Conservation (phyloP, 2,329 filamentous ascomycete genomes). For the Botryosphaeria agaves region DNA sequence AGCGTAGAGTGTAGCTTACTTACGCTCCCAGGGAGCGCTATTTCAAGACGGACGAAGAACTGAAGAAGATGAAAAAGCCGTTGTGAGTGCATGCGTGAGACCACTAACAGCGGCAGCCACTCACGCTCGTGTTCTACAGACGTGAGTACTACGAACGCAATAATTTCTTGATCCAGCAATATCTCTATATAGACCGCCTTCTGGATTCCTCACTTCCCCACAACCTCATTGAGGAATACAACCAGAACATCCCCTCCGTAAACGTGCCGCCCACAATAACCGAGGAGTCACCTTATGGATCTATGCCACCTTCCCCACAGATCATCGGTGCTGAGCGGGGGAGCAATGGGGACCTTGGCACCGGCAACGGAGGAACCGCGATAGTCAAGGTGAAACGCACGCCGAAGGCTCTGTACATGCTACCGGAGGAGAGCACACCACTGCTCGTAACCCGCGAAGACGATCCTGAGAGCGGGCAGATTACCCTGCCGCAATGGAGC, state of each 20-base stretch:
- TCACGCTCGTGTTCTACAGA: conserved; percentile 17
- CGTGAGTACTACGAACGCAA: conserved; percentile 78
- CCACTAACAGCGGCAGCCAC: not conserved
- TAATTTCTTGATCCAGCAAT: conserved; percentile 79
- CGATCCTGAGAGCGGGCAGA: conserved; percentile 26
- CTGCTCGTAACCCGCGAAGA: conserved; percentile 35
- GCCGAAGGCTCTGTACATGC: conserved; percentile 71
- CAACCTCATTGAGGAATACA: conserved; percentile 80
- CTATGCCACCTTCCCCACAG: conserved; percentile 9
- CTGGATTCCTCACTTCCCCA: conserved; percentile 88
- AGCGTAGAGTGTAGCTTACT: conserved; percentile 2
- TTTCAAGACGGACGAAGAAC: conserved; percentile 63
- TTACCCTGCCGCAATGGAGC: conserved; percentile 52
- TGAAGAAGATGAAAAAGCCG: conserved; percentile 53
- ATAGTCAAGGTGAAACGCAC: conserved; percentile 50
- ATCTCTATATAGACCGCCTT: conserved; percentile 80
- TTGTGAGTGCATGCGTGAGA: conserved; percentile 31
- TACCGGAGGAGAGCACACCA: conserved; percentile 43
- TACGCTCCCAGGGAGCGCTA: conserved; percentile 43
- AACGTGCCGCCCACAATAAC: conserved; percentile 57
- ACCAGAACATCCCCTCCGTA: conserved; percentile 39
- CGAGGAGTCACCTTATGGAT: conserved; percentile 39
- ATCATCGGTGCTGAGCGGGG: conserved; percentile 2
- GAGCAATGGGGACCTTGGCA: conserved; percentile 3
- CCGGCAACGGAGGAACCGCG: conserved; percentile 5